Conservation (phyloP, 345 rosid species). For the Populus alba region DNA sequence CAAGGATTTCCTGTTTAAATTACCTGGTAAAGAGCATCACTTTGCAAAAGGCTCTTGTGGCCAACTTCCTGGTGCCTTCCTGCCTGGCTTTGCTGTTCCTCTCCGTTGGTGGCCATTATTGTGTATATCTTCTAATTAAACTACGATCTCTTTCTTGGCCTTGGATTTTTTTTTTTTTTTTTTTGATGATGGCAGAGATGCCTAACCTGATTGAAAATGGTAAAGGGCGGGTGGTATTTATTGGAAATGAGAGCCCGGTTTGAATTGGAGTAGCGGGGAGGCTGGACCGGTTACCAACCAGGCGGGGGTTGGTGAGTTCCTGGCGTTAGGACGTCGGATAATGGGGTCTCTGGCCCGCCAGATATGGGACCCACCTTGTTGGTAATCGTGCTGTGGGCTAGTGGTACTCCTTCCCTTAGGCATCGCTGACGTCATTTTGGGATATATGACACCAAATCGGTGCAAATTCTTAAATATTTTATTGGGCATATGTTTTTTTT, state of each 20-base stretch:
- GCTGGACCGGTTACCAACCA: slow-evolving; percentile 11
- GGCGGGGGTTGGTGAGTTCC: slow-evolving; percentile 26
- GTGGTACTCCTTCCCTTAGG: not conserved
- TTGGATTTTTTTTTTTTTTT: not conserved
- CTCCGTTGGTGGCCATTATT: slow-evolving; percentile 51
- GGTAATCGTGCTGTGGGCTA: not conserved
- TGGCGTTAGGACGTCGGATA: not conserved
- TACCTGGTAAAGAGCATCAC: slow-evolving; percentile 95
- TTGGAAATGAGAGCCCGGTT: slow-evolving; percentile 1
- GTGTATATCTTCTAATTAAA: not conserved
- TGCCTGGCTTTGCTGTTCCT: slow-evolving; percentile 51
- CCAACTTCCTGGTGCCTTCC: slow-evolving; percentile 88
- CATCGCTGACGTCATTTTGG: not conserved
- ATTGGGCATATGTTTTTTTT: not conserved
- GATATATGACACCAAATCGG: not conserved
- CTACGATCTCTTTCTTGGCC: not conserved
- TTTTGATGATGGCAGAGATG: not conserved
- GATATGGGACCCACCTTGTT: not conserved
- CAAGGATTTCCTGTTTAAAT: not conserved
- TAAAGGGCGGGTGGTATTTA: not conserved
- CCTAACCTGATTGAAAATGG: not conserved
- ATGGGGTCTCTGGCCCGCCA: slow-evolving; percentile 4
- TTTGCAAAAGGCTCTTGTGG: slow-evolving; percentile 90
- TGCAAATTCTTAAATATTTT: not conserved
- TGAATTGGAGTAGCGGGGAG: not conserved